A percentile compares a stretch with the other conserved stretches of the same genome.
phyloP scores from a whole-genome alignment of 2,329 filamentous ascomycete species.

The Xenoacremonium recifei region DNA sequence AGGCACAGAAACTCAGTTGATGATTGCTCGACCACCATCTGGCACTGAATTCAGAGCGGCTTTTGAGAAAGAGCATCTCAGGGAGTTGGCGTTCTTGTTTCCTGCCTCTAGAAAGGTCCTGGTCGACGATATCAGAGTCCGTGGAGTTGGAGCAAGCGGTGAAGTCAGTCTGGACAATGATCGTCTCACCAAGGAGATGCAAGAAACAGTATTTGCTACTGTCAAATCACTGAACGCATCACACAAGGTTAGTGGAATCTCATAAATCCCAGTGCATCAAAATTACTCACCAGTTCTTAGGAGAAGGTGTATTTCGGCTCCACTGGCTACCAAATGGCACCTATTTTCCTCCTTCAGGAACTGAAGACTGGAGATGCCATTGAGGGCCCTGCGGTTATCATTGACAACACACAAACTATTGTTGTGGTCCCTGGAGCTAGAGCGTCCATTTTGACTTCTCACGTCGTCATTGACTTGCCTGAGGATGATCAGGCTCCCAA shows the following conservation, averaged over 20 bases:
- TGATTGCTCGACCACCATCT: slow-evolving; percentile 40
- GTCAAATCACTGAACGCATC: not conserved
- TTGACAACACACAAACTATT: slow-evolving; percentile 70
- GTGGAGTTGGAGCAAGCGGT: slow-evolving; percentile 27
- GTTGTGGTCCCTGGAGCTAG: slow-evolving; percentile 52
- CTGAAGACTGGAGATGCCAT: slow-evolving; percentile 6
- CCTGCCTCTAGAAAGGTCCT: slow-evolving; percentile 32
- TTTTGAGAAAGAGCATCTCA: slow-evolving; percentile 33
- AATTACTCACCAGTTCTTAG: no score
- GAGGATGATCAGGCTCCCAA: slow-evolving; percentile 27
- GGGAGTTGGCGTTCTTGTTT: slow-evolving; percentile 37
- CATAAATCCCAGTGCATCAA: no score
- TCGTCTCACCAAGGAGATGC: not conserved
- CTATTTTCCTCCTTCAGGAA: slow-evolving; percentile 10
- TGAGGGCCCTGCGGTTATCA: slow-evolving; percentile 64
- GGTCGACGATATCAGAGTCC: slow-evolving; percentile 40
- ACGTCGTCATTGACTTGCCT: slow-evolving; percentile 17
- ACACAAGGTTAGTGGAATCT: not conserved
- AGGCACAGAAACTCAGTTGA: slow-evolving; percentile 39
- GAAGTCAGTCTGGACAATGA: not conserved
- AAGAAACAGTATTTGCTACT: not conserved
- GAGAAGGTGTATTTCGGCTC: not conserved
- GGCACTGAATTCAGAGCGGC: slow-evolving; percentile 25
- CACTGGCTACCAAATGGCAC: not conserved
- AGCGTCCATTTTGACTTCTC: slow-evolving; percentile 26